These are phyloP conservation scores for Tetraselmis striata DNA, from an alignment of 139 green algal genomes.

Conservation along the genomic window DNA sequence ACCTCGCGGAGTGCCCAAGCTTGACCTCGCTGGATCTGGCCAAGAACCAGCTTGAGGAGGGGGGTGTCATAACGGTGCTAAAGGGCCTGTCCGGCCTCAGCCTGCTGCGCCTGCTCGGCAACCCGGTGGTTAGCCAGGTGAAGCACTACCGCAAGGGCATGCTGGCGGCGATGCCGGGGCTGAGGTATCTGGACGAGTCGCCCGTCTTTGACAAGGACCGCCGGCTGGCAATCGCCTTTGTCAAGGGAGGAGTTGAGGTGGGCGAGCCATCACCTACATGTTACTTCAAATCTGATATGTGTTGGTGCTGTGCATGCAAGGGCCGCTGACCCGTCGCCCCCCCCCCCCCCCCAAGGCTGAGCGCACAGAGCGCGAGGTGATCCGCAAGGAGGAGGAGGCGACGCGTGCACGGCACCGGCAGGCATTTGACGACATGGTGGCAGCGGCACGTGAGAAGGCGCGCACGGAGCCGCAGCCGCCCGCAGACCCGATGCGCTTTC, in stretches of 20 bases:
- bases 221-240: conserved; percentile 50
- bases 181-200: conserved; percentile 65
- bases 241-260: conserved; percentile 25
- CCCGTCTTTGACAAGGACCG: conserved; percentile 52
- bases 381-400: conserved; percentile 40
- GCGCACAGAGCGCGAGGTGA: conserved; percentile 18
- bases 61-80: conserved; percentile 33
- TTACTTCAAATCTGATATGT: not conserved
- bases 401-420: conserved; percentile 34
- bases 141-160: conserved; percentile 67
- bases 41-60: conserved; percentile 38
- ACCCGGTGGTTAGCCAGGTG: conserved; percentile 48
- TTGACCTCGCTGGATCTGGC: conserved; percentile 50
- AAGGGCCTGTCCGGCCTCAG: conserved; percentile 25
- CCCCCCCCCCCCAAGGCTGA: conserved; percentile 23
- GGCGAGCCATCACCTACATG: not conserved
- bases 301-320: not conserved
- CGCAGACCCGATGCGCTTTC: conserved; percentile 57
- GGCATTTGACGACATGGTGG: conserved; percentile 63
- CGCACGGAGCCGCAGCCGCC: conserved; percentile 27
- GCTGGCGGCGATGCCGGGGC: conserved; percentile 45
- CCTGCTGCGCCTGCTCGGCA: conserved; percentile 53
- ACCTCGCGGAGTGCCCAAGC: conserved; percentile 27
- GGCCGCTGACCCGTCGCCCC: not conserved
- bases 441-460: conserved; percentile 21